Base-by-base conservation (phyloP, 2,329 filamentous ascomycete genomes). In the Phaeosphaeriaceae sp. region DNA sequence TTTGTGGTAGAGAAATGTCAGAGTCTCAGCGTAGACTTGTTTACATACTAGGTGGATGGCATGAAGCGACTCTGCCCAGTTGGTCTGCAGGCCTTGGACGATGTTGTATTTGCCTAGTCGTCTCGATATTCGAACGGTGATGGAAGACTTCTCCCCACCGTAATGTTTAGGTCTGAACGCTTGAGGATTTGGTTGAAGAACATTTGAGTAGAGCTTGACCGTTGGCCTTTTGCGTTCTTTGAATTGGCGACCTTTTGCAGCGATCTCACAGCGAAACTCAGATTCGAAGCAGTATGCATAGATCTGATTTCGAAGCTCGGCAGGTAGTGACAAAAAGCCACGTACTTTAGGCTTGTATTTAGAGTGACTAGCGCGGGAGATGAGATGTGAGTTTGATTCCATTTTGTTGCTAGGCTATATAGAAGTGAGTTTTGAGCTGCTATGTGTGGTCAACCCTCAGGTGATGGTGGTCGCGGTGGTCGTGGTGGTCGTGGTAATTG, bases 281-380 rank as follows among this genome's bases (percentile, higher is more conserved):
- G 65, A 39, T 29, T 54, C 38, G 45, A 72, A 72, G 58, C 68
- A 72, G 56, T 63, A 66, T 7, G 42, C 48, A 59, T 81, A 84
- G 40, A 84, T 80, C 1, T 67, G 59, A 50, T 72, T 71, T 46
- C 82, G 77, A 12, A 84, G 56, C 60, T 84, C 82, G 13, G 74
- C 73, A 0, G 82, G 81, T 0, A 83, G 59, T 1, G 56, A 43
- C 4, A 73, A 57, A 47, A 74, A 74, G 18, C 64, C 63, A n/a
- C 48, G 52, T 7, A 53, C 48, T 55, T 67, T 7, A 42, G 35
- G 6, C n/a, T 42, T 17, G 15, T 28, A 16, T 23, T 36, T 48
- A 20, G 36, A 46, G 13, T 47, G 48, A 21, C 38, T 49, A 37
- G 48, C 41, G 29, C 48, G 54, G 9, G 53, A 56, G 47, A 58